Conservation (phyloP, 257 asterid genomes). For the Solanum chmielewskii region DNA sequence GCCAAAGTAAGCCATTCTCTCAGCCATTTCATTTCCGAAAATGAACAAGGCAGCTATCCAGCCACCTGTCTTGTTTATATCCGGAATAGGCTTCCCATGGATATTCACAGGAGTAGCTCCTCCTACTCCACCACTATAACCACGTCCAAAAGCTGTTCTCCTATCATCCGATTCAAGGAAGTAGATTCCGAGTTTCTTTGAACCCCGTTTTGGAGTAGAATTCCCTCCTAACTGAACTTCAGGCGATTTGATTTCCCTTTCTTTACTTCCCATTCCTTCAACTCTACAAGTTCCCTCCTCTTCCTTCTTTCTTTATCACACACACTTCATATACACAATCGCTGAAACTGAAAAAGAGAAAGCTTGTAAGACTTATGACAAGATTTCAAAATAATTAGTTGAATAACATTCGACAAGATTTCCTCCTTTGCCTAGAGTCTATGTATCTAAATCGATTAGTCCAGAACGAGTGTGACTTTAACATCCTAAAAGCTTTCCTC, state of each 20-base stretch:
- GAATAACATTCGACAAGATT: neutral
- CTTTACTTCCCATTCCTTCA: neutral
- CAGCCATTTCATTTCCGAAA: constrained; percentile 97
- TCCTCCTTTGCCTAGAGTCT: neutral
- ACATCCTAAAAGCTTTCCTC: neutral
- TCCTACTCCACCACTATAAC: constrained; percentile 31
- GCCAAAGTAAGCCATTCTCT: constrained; percentile 97
- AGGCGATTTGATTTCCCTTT: constrained; percentile 62
- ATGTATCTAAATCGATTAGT: neutral
- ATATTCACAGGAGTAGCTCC: constrained; percentile 89
- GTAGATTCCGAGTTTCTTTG: constrained; percentile 56
- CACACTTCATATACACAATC: neutral
- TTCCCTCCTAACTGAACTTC: constrained; percentile 8
- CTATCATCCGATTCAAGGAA: constrained; percentile 86
- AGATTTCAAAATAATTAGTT: neutral
- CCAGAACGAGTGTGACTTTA: neutral
- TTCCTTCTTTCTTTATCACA: neutral
- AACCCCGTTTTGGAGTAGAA: constrained; percentile 6
- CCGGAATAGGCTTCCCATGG: constrained; percentile 72
- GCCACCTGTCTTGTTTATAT: constrained; percentile 76
- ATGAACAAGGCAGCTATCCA: constrained; percentile 99
- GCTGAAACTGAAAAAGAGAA: neutral
- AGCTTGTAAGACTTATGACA: neutral
- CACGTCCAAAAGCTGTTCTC: constrained; percentile 74
- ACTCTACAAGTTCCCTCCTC: neutral